These are phyloP conservation scores for Protea cynaroides DNA, from an alignment of 164 flowering plant species.

Conservation along the genomic window DNA sequence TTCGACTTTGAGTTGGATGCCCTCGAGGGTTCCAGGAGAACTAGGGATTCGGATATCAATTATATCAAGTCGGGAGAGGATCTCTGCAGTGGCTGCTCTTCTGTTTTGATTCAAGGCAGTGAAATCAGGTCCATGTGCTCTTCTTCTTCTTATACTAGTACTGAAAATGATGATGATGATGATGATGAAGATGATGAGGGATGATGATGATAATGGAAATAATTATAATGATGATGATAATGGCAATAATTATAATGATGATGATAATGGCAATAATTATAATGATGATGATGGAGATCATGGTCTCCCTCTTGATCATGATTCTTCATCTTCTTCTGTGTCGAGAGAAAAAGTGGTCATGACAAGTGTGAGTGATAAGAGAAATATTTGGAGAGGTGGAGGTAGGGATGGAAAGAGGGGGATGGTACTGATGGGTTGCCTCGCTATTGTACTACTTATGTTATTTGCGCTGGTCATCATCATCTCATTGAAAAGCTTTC, in stretches of 20 bases:
- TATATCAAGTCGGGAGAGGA: constrained; percentile 7
- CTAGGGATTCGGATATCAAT: background rate
- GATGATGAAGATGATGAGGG: background rate
- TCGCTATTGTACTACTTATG: constrained; percentile 20
- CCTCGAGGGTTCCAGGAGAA: constrained; percentile 11
- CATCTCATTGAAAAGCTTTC: constrained; percentile 10
- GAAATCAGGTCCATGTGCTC: constrained; percentile 16
- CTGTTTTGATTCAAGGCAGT: constrained; percentile 20
- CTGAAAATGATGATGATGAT: no score
- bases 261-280: no score
- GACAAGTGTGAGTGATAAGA: background rate
- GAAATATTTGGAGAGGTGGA: background rate
- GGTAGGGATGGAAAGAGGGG: constrained; percentile 13
- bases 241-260: no score
- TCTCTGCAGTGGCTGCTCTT: constrained; percentile 16
- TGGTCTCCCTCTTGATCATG: background rate
- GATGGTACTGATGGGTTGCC: constrained; percentile 15
- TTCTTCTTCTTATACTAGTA: constrained; percentile 11
- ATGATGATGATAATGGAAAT: no score
- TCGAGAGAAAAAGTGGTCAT: background rate
- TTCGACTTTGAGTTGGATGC: constrained; percentile 10
- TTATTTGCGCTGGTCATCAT: constrained; percentile 17
- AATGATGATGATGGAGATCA: no score
- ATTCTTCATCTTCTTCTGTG: constrained; percentile 1
- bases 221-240: no score